Percentiles rank a stretch among this genome's conserved stretches.
Conservation (phyloP, 2,329 filamentous ascomycete genomes). For the Paracoccidioides brasiliensis region DNA sequence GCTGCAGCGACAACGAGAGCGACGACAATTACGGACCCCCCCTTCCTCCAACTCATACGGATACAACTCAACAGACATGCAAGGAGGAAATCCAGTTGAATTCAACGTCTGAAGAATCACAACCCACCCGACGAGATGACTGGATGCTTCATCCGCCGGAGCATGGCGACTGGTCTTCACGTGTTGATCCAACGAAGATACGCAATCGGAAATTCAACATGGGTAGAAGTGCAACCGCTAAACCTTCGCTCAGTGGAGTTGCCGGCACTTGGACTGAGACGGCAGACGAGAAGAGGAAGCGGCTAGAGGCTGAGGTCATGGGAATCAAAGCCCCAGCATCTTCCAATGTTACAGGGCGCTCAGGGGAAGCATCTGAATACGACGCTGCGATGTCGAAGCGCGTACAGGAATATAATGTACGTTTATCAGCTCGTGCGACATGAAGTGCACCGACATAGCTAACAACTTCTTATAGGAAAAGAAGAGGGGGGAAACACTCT, state of each 20-base stretch:
- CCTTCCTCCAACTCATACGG: conserved; percentile 12
- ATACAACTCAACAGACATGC: background rate
- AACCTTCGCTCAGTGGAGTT: conserved; percentile 24
- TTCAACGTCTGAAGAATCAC: conserved; percentile 23
- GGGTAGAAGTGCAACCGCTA: conserved; percentile 42
- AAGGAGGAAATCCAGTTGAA: background rate
- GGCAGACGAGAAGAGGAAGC: conserved; percentile 67
- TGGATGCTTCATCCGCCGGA: conserved; percentile 66
- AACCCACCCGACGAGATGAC: conserved; percentile 56
- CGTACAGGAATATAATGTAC: conserved; percentile 13
- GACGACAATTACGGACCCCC: conserved; percentile 28
- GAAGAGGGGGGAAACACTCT: conserved; percentile 10
- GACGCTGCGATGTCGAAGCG: conserved; percentile 8
- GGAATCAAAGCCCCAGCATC: conserved; percentile 42
- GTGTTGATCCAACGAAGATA: conserved; percentile 69
- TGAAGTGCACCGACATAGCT: background rate
- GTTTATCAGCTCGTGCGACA: background rate
- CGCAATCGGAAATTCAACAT: conserved; percentile 70
- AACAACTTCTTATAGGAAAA: conserved; percentile 7
- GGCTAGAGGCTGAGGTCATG: conserved; percentile 68
- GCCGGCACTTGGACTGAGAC: conserved; percentile 77
- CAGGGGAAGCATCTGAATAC: conserved; percentile 1
- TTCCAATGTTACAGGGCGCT: background rate
- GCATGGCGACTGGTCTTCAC: conserved; percentile 38
- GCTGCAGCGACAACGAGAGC: conserved; percentile 26